Evolutionary conservation across 1,284 basidiomycete genomes (phyloP).

Genomic region (Leccinum angustisporum): DNA sequence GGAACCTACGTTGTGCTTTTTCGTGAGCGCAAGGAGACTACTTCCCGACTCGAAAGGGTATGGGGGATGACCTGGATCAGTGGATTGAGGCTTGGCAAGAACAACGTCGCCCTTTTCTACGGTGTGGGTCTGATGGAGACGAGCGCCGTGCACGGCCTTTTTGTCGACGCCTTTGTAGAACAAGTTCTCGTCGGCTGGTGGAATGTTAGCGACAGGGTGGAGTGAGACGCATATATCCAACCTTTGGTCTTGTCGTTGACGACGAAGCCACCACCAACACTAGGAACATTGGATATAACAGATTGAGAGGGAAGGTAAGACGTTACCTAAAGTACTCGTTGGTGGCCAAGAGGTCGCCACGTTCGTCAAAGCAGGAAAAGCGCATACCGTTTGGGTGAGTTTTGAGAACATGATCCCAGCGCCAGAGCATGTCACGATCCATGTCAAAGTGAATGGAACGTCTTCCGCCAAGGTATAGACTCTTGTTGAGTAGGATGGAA

Average conservation of each 20-base stretch:
- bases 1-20: conserved; percentile 85
- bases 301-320: not conserved
- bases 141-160: conserved; percentile 70
- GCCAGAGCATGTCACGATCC: conserved; percentile 90
- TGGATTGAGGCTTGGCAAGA: conserved; percentile 20
- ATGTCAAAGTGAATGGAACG: conserved; percentile 82
- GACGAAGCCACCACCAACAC: conserved; percentile 89
- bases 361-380: conserved; percentile 80
- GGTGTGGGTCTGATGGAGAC: conserved; percentile 71
- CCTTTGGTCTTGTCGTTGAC: conserved; percentile 89
- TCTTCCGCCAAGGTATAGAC: conserved; percentile 69
- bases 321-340: conserved; percentile 87
- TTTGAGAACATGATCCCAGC: conserved; percentile 79
- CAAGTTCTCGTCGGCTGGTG: conserved; percentile 84
- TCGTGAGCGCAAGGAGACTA: conserved; percentile 74
- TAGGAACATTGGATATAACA: conserved; percentile 26
- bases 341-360: conserved; percentile 87
- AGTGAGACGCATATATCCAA: conserved; percentile 1
- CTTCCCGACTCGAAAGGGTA: conserved; percentile 85
- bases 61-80: conserved; percentile 58
- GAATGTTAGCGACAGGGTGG: conserved; percentile 7
- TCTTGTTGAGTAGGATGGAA: conserved; percentile 64
- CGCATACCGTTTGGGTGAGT: conserved; percentile 91
- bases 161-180: conserved; percentile 97
- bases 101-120: conserved; percentile 27